Conservation (phyloP, 192 early-diverging fungal genomes). For the Kickxella alabastrina region DNA sequence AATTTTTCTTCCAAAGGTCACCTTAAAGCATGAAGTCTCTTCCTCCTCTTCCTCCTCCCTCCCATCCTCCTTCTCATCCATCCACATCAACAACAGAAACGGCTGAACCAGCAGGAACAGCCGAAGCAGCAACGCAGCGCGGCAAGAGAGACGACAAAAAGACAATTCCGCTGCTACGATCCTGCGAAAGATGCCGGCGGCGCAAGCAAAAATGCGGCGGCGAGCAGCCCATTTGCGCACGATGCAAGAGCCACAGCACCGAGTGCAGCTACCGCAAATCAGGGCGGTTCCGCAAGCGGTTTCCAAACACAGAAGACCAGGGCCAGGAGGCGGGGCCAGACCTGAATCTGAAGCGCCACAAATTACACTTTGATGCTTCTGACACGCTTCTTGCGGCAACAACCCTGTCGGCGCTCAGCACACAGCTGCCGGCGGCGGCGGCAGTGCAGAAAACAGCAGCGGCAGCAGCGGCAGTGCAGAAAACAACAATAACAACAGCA, state of each 20-base stretch:
- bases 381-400: neutral
- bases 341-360: neutral
- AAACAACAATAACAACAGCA: too few relatives aligned
- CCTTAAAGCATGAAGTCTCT: too few relatives aligned
- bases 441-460: too few relatives aligned
- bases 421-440: neutral
- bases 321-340: slow-evolving; percentile 1
- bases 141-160: neutral
- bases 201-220: slow-evolving; percentile 50
- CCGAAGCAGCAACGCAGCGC: neutral
- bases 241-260: slow-evolving; percentile 26
- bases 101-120: too few relatives aligned
- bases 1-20: too few relatives aligned
- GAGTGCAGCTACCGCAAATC: slow-evolving; percentile 45
- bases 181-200: slow-evolving; percentile 44
- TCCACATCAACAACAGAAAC: too few relatives aligned
- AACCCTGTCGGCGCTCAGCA: neutral
- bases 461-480: too few relatives aligned
- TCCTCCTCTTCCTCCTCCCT: too few relatives aligned
- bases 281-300: slow-evolving; percentile 48
- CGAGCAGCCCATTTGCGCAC: slow-evolving; percentile 38
- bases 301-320: slow-evolving; percentile 2
- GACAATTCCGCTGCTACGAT: slow-evolving; percentile 35
- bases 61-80: too few relatives aligned
- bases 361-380: neutral